phyloP scores from a whole-genome alignment of 257 asterid species.

The Solanum etuberosum region DNA sequence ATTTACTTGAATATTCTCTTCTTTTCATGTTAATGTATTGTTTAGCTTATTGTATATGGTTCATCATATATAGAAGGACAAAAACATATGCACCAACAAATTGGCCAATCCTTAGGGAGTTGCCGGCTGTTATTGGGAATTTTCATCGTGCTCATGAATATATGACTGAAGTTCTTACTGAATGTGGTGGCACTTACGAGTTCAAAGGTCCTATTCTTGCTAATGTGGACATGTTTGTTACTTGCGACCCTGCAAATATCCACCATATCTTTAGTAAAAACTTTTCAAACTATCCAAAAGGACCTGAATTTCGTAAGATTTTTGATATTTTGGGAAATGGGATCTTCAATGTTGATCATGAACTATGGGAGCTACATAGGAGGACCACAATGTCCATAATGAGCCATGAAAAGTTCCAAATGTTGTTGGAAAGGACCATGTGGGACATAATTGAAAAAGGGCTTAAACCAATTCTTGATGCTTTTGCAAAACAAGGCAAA shows the following conservation, averaged over 20 bases:
- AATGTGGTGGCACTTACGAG: neutral
- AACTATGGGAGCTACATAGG: neutral
- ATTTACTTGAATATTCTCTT: too few species aligned
- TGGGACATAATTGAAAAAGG: neutral
- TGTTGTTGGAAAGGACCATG: neutral
- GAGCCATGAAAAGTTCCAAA: neutral
- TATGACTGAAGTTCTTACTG: neutral
- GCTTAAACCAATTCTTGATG: neutral
- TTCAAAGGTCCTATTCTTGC: neutral
- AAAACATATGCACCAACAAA: neutral
- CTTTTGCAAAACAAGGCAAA: neutral
- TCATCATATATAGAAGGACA: neutral
- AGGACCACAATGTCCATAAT: neutral
- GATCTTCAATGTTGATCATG: neutral
- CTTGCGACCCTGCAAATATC: neutral
- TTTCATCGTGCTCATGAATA: neutral
- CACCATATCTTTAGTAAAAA: neutral
- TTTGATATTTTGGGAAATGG: constrained; percentile 1
- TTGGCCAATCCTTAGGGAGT: neutral
- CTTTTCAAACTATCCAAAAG: neutral
- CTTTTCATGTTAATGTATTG: too few species aligned
- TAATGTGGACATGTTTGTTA: neutral
- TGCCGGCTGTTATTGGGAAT: neutral
- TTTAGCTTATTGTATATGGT: neutral
- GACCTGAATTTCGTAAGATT: neutral